Evolutionary conservation across 2,329 filamentous ascomycete genomes (phyloP).

Genomic region (Trichoderma hamatum): DNA sequence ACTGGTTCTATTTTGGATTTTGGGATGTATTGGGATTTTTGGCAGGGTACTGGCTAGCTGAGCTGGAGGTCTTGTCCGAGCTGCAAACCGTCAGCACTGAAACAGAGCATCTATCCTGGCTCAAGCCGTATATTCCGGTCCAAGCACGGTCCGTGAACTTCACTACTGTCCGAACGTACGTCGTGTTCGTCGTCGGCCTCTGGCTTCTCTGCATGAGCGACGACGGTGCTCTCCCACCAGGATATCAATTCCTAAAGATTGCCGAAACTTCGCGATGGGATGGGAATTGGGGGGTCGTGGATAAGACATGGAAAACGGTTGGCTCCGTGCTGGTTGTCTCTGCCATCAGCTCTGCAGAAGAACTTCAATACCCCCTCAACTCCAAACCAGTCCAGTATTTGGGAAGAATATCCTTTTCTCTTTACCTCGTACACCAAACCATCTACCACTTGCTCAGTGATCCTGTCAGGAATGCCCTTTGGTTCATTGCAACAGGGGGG

Average conservation of each 20-base stretch:
- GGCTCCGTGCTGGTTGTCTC: constrained; percentile 18
- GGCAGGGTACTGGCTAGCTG: constrained; percentile 22
- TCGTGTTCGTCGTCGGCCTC: constrained; percentile 5
- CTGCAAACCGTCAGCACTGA: constrained; percentile 4
- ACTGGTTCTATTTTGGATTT: constrained; percentile 21
- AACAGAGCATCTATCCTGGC: not conserved
- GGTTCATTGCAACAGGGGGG: constrained; percentile 14
- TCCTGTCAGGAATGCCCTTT: constrained; percentile 6
- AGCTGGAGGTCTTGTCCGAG: constrained; percentile 14
- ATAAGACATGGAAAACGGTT: constrained; percentile 23
- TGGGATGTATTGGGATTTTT: constrained; percentile 20
- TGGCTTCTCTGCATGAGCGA: constrained; percentile 22
- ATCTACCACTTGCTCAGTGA: constrained; percentile 17
- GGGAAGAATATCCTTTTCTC: constrained; percentile 19
- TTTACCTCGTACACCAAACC: constrained; percentile 18
- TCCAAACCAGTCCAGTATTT: constrained; percentile 13
- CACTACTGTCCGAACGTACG: constrained; percentile 9
- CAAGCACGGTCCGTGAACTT: constrained; percentile 7
- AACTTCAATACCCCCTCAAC: constrained; percentile 14
- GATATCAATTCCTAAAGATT: constrained; percentile 20
- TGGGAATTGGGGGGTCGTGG: constrained; percentile 4
- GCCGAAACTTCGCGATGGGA: constrained; percentile 21
- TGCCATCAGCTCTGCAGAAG: constrained; percentile 7
- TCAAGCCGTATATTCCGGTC: constrained; percentile 21
- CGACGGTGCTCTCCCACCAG: constrained; percentile 18